Conservation (phyloP, 1,284 basidiomycete genomes). For the Boletus hoseneyae region DNA sequence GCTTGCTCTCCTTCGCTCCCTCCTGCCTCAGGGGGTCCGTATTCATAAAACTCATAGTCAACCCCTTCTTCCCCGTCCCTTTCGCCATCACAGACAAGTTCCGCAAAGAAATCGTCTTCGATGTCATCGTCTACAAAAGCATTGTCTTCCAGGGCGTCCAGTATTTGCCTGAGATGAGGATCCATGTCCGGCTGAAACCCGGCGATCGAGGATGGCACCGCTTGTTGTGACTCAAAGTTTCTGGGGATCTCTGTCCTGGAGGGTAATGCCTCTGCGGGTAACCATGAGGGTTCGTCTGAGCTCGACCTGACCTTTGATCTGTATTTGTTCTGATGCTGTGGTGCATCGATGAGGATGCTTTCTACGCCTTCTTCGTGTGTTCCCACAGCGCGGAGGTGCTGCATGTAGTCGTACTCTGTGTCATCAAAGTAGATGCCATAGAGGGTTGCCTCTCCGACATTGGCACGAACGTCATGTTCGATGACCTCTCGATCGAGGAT, state of each 20-base stretch:
- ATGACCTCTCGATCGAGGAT: constrained; percentile 60
- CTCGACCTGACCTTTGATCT: constrained; percentile 30
- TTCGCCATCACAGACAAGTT: constrained; percentile 75
- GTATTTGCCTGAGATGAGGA: constrained; percentile 87
- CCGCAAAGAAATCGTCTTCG: constrained; percentile 71
- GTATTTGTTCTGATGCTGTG: constrained; percentile 38
- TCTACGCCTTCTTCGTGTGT: constrained; percentile 73
- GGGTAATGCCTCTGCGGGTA: constrained; percentile 71
- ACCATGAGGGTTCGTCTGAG: constrained; percentile 33
- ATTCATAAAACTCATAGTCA: constrained; percentile 71
- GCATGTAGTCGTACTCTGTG: constrained; percentile 99
- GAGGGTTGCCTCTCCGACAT: constrained; percentile 82
- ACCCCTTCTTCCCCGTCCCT: constrained; percentile 47
- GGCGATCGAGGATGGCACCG: constrained; percentile 77
- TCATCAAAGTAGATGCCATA: constrained; percentile 98
- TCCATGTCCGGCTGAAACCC: constrained; percentile 98
- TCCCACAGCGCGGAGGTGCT: constrained; percentile 84
- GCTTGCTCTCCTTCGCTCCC: constrained; percentile 26
- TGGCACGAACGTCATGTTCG: constrained; percentile 44
- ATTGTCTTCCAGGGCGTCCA: constrained; percentile 96
- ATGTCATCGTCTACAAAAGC: constrained; percentile 81
- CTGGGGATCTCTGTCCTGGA: constrained; percentile 72
- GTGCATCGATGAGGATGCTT: constrained; percentile 73
- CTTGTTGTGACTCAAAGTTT: constrained; percentile 70
- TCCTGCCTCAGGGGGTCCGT: constrained; percentile 40